Base-by-base conservation (phyloP, 169 alveolate species). In the Ophryocystis elektroscirrha region DNA sequence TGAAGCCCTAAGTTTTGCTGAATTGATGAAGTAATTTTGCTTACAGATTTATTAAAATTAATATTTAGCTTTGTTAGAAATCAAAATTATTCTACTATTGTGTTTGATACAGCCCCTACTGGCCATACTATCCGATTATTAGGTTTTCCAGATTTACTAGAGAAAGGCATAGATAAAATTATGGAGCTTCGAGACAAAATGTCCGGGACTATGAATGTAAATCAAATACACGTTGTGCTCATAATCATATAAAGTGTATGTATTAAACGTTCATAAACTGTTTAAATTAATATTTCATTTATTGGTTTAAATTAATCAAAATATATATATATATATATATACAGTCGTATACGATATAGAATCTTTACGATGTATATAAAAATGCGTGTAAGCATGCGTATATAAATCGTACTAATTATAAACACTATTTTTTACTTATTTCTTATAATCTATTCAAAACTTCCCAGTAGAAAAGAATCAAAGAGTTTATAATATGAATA, bases 51-150 rank as follows among this genome's bases (percentile, higher is more conserved):
- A 7, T 20, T 0, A 56, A 19, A 19, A 2, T 0, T 4, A 15
- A 20, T 22, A 6, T 51, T 61, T 22, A 68, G 81, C 42, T 83
- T 90, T n/a, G 90, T 88, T 35, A 84, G 86, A 58, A 76, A 81
- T 36, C 74, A 73, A 83, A 70, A 81, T 47, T 93, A 81, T 56
- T 85, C 89, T 27, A 20, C 16, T 0, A 84, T 91, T 0, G 84
- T 93, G 2, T 90, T 93, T 61, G 99, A 93, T 53, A 93, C 99
- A 1, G 99, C 99, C 19, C 99, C 99, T 7, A 93, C 99, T 5
- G 99, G 99, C 0, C 99, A 93, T 63, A 93, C 99, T 9, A 67
- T 93, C 30, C 81, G 96, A 64, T 79, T 93, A 25, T 72, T 93
- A 18, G 83, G 89, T 39, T 87, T 93, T 71, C 98, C 98, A 0